Conservation (phyloP, 2,329 filamentous ascomycete genomes). For the Cercospora sojina region DNA sequence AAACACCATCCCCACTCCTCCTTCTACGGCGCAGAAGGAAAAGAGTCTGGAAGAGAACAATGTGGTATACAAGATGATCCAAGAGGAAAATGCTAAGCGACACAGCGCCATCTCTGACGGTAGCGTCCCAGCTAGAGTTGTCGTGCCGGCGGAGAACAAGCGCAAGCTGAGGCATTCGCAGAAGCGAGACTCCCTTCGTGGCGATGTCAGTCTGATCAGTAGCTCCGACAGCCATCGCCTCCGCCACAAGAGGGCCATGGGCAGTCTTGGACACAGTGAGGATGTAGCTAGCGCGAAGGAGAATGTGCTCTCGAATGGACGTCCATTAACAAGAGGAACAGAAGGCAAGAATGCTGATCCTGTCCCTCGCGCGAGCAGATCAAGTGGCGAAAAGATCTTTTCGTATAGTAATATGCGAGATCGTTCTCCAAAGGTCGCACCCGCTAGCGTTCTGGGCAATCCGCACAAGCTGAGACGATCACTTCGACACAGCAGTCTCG, state of each 20-base stretch:
- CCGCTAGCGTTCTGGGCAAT: slow-evolving; percentile 18
- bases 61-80: slow-evolving; percentile 27
- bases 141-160: slow-evolving; percentile 20
- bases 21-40: slow-evolving; percentile 23
- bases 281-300: not conserved
- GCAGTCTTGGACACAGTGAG: slow-evolving; percentile 18
- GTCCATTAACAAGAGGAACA: slow-evolving; percentile 1
- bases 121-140: slow-evolving; percentile 25
- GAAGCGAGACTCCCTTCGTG: slow-evolving; percentile 30
- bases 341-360: slow-evolving; percentile 1
- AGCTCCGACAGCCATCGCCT: slow-evolving; percentile 25
- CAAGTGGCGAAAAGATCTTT: slow-evolving; percentile 17
- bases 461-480: slow-evolving; percentile 22
- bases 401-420: slow-evolving; percentile 19
- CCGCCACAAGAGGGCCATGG: slow-evolving; percentile 24
- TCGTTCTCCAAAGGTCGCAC: slow-evolving; percentile 10
- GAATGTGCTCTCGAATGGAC: not conserved
- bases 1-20: slow-evolving; percentile 12
- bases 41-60: slow-evolving; percentile 28
- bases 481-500: slow-evolving; percentile 19
- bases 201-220: slow-evolving; percentile 24
- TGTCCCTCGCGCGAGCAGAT: slow-evolving; percentile 8
- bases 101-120: slow-evolving; percentile 31
- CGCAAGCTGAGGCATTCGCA: slow-evolving; percentile 29
- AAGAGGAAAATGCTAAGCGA: slow-evolving; percentile 34